Percentiles rank a stretch among this genome's conserved stretches.
Evolutionary conservation across 805 yeast genomes (phyloP).

Genomic region (Dipodascopsis uninucleata): DNA sequence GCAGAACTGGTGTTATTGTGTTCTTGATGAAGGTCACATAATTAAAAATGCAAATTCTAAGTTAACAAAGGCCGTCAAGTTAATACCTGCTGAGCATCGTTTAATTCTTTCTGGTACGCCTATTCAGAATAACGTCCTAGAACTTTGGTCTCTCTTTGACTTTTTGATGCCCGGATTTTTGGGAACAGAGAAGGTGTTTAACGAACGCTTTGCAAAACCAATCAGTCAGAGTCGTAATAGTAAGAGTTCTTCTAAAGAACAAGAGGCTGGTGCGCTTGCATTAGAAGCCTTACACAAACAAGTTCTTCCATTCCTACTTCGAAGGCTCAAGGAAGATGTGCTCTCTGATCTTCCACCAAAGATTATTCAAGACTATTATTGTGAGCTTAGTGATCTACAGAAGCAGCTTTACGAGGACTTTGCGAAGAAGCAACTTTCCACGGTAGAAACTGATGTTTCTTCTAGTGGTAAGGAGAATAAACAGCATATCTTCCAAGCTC

Average conservation of each 20-base stretch:
- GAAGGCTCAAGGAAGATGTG: constrained; percentile 95
- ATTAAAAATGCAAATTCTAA: constrained; percentile 89
- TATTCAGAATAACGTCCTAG: constrained; percentile 93
- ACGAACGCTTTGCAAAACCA: constrained; percentile 95
- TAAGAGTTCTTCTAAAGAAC: constrained; percentile 81
- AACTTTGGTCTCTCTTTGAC: constrained; percentile 95
- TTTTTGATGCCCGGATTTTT: constrained; percentile 98
- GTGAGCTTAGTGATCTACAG: constrained; percentile 90
- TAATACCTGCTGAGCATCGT: constrained; percentile 79
- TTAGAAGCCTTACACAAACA: constrained; percentile 94
- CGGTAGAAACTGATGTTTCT: constrained; percentile 45
- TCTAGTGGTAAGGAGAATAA: constrained; percentile 49
- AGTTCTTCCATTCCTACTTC: constrained; percentile 90
- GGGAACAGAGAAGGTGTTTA: constrained; percentile 91
- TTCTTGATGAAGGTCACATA: constrained; percentile 95
- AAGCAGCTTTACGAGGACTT: constrained; percentile 84
- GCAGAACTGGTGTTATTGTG: constrained; percentile 85
- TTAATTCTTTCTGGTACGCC: constrained; percentile 95
- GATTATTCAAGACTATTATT: constrained; percentile 95
- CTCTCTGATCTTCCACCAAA: constrained; percentile 95
- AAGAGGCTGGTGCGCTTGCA: constrained; percentile 95
- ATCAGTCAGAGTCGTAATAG: constrained; percentile 89
- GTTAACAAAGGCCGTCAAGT: constrained; percentile 82
- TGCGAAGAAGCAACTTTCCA: constrained; percentile 74
- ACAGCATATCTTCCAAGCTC: constrained; percentile 94